Base-by-base conservation (phyloP, 179 eudicot species). In the Nepenthes alata region DNA sequence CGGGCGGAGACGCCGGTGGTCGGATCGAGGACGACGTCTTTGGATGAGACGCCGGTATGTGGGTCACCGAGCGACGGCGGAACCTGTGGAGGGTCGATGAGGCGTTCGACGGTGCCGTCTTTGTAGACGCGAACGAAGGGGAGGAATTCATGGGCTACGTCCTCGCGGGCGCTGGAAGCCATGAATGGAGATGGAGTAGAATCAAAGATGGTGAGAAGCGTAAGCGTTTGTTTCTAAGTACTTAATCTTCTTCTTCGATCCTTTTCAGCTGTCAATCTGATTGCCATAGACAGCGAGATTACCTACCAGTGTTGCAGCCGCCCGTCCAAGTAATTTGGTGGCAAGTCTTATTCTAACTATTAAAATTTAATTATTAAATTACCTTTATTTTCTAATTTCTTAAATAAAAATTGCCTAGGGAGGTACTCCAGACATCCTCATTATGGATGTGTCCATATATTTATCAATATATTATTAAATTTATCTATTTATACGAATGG, bases 61-160 rank as follows among this genome's bases (percentile, higher is more conserved):
- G 72, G 55, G 47, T 74, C 77, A 45, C 71, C 70, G 37, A 67
- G 47, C 1, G 77, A 61, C 2, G 83, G 58, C 0, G 83, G 74
- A 7, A 78, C 68, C 10, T 25, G 10, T 1, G 53, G 60, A 3
- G 61, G 68, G 55, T 65, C 58, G 36, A 53, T 16, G 11, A 53
- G 67, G 4, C 59, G 37, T 4, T 63, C 59, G 34, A 63, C 37
- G 35, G 64, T 44, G 55, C 83, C 83, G 55, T 72, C 70, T 36
- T 67, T 78, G 73, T 75, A 78, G 61, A 78, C 67, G 1, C 71
- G 62, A 35, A 75, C 13, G 14, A 78, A 78, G 10, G 80, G 80
- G 38, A 77, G 64, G 73, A 78, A 78, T 44, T 78, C 82, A 11
- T 71, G 74, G 35, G 70, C 67, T 47, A 78, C 49, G 25, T 25